Evolutionary conservation across 371 early-diverging fungal species (phyloP), one percentile per base, ranked within the genome.

Genomic region (Sporodiniella umbellata): DNA sequence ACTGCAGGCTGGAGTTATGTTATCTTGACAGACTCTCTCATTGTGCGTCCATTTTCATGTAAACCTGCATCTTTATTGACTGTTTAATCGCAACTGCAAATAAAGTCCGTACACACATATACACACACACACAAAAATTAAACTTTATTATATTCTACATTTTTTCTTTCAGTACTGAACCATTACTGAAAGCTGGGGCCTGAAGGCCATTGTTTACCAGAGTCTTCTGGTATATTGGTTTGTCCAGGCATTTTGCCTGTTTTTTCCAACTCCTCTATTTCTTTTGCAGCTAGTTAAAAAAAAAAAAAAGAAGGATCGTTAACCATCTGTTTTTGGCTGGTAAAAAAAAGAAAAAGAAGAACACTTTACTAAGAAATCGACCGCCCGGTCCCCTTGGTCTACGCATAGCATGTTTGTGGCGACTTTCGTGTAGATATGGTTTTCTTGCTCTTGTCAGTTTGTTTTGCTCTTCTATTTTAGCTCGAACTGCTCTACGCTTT

Each of bases 331-430:
- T 40, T 25, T 38, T 25, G 31, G 8, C n/a, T 24, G 21, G 10
- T 40, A 15, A n/a, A 14, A 23, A 52, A n/a, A n/a, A n/a, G n/a
- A n/a, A n/a, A n/a, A n/a, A n/a, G n/a, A n/a, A n/a, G n/a, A n/a
- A n/a, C n/a, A n/a, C n/a, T 56, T 58, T 57, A 61, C 66, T 85
- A 46, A 90, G 56, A 67, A 90, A 92, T 31, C 90, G 73, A 18
- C 93, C 93, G 19, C 93, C 93, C 1, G 89, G 89, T 19, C 95
- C 97, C 59, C 97, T 80, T 46, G 93, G 87, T 38, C 97, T 71
- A 46, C 92, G 82, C 92, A 94, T 91, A 1, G 97, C 97, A 74
- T 97, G 97, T 58, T 84, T 85, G 69, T 97, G 97, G 48, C 97
- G 75, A 48, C 91, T 90, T 71, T 97, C 97, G 71, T 97, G 97